phyloP scores from a whole-genome alignment of 495 filamentous ascomycete genomes.

The Penicillium longicatenatum region DNA sequence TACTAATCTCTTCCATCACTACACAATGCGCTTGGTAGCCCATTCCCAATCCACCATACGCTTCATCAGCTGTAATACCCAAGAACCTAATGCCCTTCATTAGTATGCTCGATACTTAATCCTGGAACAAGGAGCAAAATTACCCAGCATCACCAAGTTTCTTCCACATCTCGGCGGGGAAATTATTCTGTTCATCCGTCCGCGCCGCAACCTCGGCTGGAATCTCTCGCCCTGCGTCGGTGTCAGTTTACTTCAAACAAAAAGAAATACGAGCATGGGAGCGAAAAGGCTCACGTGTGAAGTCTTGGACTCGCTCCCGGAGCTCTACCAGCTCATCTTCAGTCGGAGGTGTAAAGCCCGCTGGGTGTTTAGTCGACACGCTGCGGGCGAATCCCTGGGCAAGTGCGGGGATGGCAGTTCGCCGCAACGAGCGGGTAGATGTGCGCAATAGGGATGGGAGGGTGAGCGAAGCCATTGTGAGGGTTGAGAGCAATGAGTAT shows the following conservation, averaged over 20 bases:
- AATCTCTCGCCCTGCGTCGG: slow-evolving; percentile 56
- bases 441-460: slow-evolving; percentile 37
- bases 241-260: slow-evolving; percentile 2
- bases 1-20: slow-evolving; percentile 88
- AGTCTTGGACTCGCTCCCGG: slow-evolving; percentile 89
- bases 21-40: slow-evolving; percentile 98
- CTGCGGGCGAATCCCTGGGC: slow-evolving; percentile 37
- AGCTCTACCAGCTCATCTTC: slow-evolving; percentile 78
- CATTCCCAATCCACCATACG: slow-evolving; percentile 86
- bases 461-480: slow-evolving; percentile 34
- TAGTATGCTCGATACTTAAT: slow-evolving; percentile 6
- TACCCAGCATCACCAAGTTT: slow-evolving; percentile 87
- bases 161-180: slow-evolving; percentile 88
- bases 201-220: slow-evolving; percentile 76
- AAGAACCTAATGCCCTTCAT: slow-evolving; percentile 58
- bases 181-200: slow-evolving; percentile 85
- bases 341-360: slow-evolving; percentile 76
- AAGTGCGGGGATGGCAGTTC: slow-evolving; percentile 34
- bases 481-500: not conserved
- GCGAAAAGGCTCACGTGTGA: slow-evolving; percentile 57
- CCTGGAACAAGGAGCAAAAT: not conserved
- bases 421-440: slow-evolving; percentile 30
- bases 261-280: not conserved
- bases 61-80: slow-evolving; percentile 92
- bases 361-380: slow-evolving; percentile 77